phyloP scores from a whole-genome alignment of 2,329 filamentous ascomycete genomes.

The Ceratocystiopsis minuta region DNA sequence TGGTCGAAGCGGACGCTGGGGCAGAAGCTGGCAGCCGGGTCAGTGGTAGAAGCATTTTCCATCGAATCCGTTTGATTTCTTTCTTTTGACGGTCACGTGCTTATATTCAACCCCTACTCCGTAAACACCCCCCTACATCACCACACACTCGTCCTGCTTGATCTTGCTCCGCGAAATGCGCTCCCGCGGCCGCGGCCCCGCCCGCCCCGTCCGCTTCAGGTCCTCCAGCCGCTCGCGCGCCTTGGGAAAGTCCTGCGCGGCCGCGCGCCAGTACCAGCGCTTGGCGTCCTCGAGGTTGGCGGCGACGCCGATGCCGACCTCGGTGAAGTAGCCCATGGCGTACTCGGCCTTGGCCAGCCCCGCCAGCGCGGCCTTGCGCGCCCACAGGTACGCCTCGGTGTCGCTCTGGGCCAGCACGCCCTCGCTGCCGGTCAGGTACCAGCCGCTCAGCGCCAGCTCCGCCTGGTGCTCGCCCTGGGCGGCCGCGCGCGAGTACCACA shows the following conservation, averaged over 20 bases:
- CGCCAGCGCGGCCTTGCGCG: conserved; percentile 74
- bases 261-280: conserved; percentile 94
- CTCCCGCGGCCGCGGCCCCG: conserved; percentile 54
- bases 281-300: conserved; percentile 88
- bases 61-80: too few species aligned
- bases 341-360: conserved; percentile 90
- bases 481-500: conserved; percentile 85
- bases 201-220: conserved; percentile 62
- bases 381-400: conserved; percentile 94
- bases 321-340: conserved; percentile 94
- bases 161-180: conserved; percentile 67
- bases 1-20: neutral
- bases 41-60: too few species aligned
- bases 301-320: conserved; percentile 78
- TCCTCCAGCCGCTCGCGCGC: conserved; percentile 86
- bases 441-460: conserved; percentile 69
- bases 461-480: conserved; percentile 88
- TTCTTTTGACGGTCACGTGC: too few species aligned
- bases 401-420: conserved; percentile 82
- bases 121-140: conserved; percentile 55
- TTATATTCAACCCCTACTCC: too few species aligned
- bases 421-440: conserved; percentile 85
- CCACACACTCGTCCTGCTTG: conserved; percentile 66
- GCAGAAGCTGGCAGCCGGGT: neutral
- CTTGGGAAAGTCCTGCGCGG: conserved; percentile 88